Evolutionary conservation across 805 yeast genomes (phyloP).

Genomic region (Monosporozyma solicola): DNA sequence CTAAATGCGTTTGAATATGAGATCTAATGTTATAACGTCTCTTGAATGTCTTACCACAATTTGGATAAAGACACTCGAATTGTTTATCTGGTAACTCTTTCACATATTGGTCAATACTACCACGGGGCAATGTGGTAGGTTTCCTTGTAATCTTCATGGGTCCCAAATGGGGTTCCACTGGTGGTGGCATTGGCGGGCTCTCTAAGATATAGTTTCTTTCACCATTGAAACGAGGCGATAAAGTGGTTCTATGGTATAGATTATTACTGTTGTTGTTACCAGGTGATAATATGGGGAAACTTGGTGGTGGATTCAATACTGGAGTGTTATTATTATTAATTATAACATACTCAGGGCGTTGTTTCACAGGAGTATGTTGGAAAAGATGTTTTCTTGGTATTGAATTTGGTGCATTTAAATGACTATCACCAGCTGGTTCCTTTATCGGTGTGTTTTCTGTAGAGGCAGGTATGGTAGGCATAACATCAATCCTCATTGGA

Average conservation of each 20-base stretch:
- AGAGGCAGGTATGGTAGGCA: constrained; percentile 27
- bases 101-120: constrained; percentile 76
- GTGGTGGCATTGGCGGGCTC: constrained; percentile 9
- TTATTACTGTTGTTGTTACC: neutral
- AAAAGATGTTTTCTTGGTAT: constrained; percentile 25
- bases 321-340: neutral
- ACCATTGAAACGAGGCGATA: neutral
- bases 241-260: neutral
- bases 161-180: constrained; percentile 8
- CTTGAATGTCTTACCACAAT: constrained; percentile 76
- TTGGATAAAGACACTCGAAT: constrained; percentile 65
- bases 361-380: constrained; percentile 24
- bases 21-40: constrained; percentile 88
- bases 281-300: constrained; percentile 11
- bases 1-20: constrained; percentile 92
- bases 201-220: constrained; percentile 4
- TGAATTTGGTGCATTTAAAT: neutral
- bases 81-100: constrained; percentile 70
- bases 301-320: constrained; percentile 6
- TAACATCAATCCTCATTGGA: constrained; percentile 8
- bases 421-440: neutral
- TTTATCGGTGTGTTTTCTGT: constrained; percentile 20
- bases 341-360: neutral
- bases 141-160: constrained; percentile 24
- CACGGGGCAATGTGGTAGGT: constrained; percentile 58